phyloP scores from a whole-genome alignment of 148 eudicot genomes.

The Heliosperma pusillum region DNA sequence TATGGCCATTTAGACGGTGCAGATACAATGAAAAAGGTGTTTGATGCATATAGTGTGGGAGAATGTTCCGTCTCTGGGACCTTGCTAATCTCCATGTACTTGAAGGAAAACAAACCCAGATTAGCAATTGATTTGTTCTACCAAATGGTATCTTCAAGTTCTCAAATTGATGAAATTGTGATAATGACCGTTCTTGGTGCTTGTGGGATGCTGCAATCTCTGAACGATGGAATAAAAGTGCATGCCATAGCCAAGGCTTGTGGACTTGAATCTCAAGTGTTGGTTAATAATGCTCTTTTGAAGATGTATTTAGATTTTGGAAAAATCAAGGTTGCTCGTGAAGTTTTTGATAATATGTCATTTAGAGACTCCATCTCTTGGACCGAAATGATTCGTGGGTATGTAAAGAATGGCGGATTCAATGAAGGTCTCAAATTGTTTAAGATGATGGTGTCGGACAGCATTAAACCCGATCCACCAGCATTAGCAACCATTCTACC shows the following conservation, averaged over 20 bases:
- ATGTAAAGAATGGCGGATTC: conserved; percentile 61
- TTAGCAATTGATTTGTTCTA: conserved; percentile 51
- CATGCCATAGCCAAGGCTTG: conserved; percentile 44
- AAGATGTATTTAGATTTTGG: conserved; percentile 73
- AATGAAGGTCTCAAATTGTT: conserved; percentile 70
- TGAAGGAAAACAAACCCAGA: conserved; percentile 41
- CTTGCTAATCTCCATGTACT: conserved; percentile 45
- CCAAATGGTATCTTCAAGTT: conserved; percentile 38
- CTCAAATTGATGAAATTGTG: conserved; percentile 45
- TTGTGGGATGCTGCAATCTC: conserved; percentile 42
- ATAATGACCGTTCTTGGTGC: conserved; percentile 49
- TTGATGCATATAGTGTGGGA: conserved; percentile 29
- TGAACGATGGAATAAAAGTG: conserved; percentile 45
- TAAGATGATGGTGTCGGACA: conserved; percentile 44
- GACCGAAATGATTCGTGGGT: conserved; percentile 67
- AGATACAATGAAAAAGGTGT: conserved; percentile 41
- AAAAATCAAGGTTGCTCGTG: conserved; percentile 43
- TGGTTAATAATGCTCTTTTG: conserved; percentile 56
- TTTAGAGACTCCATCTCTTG: conserved; percentile 63
- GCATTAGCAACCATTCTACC: conserved; percentile 56
- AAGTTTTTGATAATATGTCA: conserved; percentile 48
- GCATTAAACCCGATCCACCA: conserved; percentile 46
- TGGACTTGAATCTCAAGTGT: conserved; percentile 49
- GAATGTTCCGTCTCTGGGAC: conserved; percentile 45
- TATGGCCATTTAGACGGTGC: conserved; percentile 50